Conservation (phyloP, 306 rosid species). For the Biancaea sappan region DNA sequence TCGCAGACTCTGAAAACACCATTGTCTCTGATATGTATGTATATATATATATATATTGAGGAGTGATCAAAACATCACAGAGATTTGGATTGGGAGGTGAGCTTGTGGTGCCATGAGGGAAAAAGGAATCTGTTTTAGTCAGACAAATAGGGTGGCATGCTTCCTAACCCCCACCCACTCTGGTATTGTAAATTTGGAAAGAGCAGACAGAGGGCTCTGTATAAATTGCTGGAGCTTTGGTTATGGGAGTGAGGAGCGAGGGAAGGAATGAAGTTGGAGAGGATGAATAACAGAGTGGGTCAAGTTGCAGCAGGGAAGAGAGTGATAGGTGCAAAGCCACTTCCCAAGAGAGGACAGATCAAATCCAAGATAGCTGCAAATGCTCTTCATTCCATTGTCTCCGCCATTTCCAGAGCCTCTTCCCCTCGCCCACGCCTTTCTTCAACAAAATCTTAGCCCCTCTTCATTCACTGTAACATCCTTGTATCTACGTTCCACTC, state of each 20-base stretch:
- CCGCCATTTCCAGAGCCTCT: conserved; percentile 44
- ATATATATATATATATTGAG: neutral
- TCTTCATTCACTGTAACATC: neutral
- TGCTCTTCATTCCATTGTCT: conserved; percentile 50
- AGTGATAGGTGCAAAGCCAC: conserved; percentile 37
- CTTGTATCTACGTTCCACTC: neutral
- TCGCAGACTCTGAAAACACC: conserved; percentile 17
- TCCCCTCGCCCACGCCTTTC: conserved; percentile 33
- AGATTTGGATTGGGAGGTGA: conserved; percentile 19
- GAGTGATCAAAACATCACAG: conserved; percentile 12
- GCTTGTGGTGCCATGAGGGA: conserved; percentile 46
- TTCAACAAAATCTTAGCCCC: conserved; percentile 35
- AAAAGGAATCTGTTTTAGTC: conserved; percentile 46
- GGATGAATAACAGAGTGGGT: conserved; percentile 49
- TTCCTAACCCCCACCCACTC: conserved; percentile 43
- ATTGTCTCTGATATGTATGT: neutral
- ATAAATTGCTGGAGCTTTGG: conserved; percentile 32
- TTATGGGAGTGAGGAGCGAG: neutral
- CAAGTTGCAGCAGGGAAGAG: conserved; percentile 38
- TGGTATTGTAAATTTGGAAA: no score
- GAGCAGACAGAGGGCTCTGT: no score
- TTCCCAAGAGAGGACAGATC: conserved; percentile 59
- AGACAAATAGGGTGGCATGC: conserved; percentile 53
- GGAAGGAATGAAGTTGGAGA: neutral
- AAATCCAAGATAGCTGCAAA: conserved; percentile 46